phyloP scores from a whole-genome alignment of 768 basidiomycete species.

The Boletus barrowsii region DNA sequence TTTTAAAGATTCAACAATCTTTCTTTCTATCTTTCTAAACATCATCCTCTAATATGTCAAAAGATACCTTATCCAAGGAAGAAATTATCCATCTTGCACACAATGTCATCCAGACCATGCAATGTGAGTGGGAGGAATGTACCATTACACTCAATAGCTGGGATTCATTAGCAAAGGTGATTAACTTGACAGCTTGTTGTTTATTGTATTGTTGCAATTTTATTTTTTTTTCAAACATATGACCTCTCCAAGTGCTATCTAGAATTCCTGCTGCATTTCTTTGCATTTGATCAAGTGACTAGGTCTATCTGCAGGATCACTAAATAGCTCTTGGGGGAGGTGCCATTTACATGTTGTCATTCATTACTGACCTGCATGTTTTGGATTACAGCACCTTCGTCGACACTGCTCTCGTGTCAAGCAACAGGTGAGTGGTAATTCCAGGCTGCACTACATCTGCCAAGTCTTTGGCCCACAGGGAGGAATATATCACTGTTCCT shows the following conservation, averaged over 20 bases:
- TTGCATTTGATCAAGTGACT: conserved; percentile 8
- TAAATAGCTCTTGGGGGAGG: conserved; percentile 16
- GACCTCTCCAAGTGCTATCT: conserved; percentile 1
- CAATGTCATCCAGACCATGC: conserved; percentile 22
- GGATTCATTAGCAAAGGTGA: conserved; percentile 30
- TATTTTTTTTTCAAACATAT: not conserved
- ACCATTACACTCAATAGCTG: conserved; percentile 27
- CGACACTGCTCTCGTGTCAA: conserved; percentile 22
- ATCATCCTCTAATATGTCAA: conserved; percentile 14
- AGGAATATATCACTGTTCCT: conserved; percentile 24
- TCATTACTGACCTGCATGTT: conserved; percentile 7
- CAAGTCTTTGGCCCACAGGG: conserved; percentile 13
- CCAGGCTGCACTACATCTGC: too few relatives aligned
- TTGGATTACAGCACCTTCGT: conserved; percentile 22
- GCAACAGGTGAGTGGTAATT: conserved; percentile 9
- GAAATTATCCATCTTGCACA: conserved; percentile 21
- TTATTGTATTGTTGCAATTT: conserved; percentile 7
- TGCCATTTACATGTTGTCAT: not conserved
- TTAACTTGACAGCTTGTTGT: conserved; percentile 5
- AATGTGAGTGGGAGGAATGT: conserved; percentile 31
- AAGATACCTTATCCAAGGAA: conserved; percentile 21
- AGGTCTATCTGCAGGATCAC: conserved; percentile 20
- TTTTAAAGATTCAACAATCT: not conserved
- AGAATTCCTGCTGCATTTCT: conserved; percentile 13
- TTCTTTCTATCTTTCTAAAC: conserved; percentile 1